phyloP scores from a whole-genome alignment of 106 monocot genomes.

The Apostasia shenzhenica region DNA sequence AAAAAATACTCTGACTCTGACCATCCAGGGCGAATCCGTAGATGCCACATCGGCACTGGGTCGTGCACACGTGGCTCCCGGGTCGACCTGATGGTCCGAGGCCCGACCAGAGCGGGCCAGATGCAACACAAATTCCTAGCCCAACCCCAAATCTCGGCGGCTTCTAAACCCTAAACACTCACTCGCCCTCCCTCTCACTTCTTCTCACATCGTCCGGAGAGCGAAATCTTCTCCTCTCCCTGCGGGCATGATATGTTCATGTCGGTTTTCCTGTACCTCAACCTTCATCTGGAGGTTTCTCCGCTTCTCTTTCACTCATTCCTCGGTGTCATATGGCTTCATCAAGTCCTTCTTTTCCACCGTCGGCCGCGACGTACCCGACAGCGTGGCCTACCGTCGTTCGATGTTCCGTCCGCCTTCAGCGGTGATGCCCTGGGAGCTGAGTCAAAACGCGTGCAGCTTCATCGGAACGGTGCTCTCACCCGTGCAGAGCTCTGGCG shows the following conservation, averaged over 20 bases:
- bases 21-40: too few relatives aligned
- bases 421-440: not conserved
- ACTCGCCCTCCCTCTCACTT: not conserved
- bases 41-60: too few relatives aligned
- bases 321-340: not conserved
- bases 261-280: not conserved
- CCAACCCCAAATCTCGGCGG: too few relatives aligned
- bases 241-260: conserved; percentile 3
- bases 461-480: conserved; percentile 47
- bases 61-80: too few relatives aligned
- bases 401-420: conserved; percentile 39
- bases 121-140: too few relatives aligned
- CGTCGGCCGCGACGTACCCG: conserved; percentile 3
- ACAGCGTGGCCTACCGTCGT: conserved; percentile 26
- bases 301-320: conserved; percentile 12
- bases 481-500: conserved; percentile 13
- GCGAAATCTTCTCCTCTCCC: not conserved
- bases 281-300: not conserved
- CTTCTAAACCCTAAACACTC: too few relatives aligned
- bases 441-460: conserved; percentile 40
- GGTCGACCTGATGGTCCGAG: too few relatives aligned
- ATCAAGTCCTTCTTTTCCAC: not conserved
- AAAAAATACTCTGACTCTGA: too few relatives aligned
- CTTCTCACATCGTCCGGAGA: not conserved
- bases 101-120: too few relatives aligned